Conservation (phyloP, 2,329 filamentous ascomycete genomes). For the Pseudofabraea citricarpa region DNA sequence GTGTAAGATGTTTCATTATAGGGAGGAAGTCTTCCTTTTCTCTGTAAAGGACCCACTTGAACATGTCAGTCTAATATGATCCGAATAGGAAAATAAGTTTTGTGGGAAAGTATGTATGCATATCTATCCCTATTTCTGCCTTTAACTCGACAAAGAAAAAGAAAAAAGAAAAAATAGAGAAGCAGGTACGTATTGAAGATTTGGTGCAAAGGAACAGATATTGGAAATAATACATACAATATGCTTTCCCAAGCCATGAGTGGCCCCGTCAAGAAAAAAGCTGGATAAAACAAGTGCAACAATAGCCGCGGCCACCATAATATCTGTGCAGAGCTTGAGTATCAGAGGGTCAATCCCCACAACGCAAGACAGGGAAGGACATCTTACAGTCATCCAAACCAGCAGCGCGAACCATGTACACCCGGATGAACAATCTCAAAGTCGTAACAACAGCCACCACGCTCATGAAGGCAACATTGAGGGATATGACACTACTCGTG, state of each 20-base stretch:
- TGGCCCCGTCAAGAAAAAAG: constrained; percentile 5
- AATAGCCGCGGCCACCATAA: background rate
- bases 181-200: too few species aligned
- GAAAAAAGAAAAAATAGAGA: too few species aligned
- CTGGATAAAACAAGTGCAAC: constrained; percentile 1
- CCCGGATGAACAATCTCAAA: background rate
- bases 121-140: too few species aligned
- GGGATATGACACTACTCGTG: background rate
- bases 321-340: background rate
- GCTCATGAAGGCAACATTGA: background rate
- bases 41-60: constrained; percentile 3
- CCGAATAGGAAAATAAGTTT: too few species aligned
- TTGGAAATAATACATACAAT: background rate
- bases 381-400: constrained; percentile 10
- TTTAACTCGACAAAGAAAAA: too few species aligned
- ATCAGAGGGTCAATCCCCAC: background rate
- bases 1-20: background rate
- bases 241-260: constrained; percentile 7
- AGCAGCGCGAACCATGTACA: background rate
- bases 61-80: too few species aligned
- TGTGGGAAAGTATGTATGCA: too few species aligned
- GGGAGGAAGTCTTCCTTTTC: background rate
- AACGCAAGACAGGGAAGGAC: background rate
- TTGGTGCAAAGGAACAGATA: too few species aligned
- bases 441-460: background rate